Conservation (phyloP, 2,329 filamentous ascomycete species). For the Parafenestella ontariensis region DNA sequence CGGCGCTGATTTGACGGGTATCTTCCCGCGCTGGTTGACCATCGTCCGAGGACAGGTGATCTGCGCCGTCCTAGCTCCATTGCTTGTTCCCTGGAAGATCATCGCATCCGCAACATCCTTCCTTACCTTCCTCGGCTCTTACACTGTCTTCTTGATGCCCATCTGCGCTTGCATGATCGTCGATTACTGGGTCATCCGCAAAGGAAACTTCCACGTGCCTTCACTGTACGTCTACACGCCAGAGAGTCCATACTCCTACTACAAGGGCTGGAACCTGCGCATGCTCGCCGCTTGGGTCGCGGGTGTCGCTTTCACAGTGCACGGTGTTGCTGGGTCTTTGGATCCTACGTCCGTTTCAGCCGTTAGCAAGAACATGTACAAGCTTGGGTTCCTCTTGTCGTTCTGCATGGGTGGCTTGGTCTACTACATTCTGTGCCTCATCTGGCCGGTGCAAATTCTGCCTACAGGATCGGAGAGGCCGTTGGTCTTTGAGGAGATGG, state of each 20-base stretch:
- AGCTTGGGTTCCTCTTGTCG: slow-evolving; percentile 22
- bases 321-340: slow-evolving; percentile 25
- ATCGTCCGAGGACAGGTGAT: slow-evolving; percentile 33
- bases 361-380: slow-evolving; percentile 29
- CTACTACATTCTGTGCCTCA: slow-evolving; percentile 19
- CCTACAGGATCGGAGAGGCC: slow-evolving; percentile 11
- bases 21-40: slow-evolving; percentile 34
- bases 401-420: slow-evolving; percentile 22
- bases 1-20: slow-evolving; percentile 33
- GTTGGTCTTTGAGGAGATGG: slow-evolving; percentile 22
- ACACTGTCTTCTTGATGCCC: slow-evolving; percentile 37
- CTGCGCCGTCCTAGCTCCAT: slow-evolving; percentile 21
- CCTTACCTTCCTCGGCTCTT: slow-evolving; percentile 35
- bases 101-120: slow-evolving; percentile 28
- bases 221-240: slow-evolving; percentile 18
- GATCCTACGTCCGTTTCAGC: slow-evolving; percentile 18
- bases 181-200: slow-evolving; percentile 26
- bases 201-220: slow-evolving; percentile 28
- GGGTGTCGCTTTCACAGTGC: slow-evolving; percentile 26
- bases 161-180: slow-evolving; percentile 30
- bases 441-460: slow-evolving; percentile 22
- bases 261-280: slow-evolving; percentile 29
- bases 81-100: slow-evolving; percentile 37
- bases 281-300: slow-evolving; percentile 26
- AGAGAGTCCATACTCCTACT: slow-evolving; percentile 22